Percentiles rank a stretch among this genome's conserved stretches.
Evolutionary conservation across 2,329 filamentous ascomycete species (phyloP).

Genomic region (Magnaporthales sp.): DNA sequence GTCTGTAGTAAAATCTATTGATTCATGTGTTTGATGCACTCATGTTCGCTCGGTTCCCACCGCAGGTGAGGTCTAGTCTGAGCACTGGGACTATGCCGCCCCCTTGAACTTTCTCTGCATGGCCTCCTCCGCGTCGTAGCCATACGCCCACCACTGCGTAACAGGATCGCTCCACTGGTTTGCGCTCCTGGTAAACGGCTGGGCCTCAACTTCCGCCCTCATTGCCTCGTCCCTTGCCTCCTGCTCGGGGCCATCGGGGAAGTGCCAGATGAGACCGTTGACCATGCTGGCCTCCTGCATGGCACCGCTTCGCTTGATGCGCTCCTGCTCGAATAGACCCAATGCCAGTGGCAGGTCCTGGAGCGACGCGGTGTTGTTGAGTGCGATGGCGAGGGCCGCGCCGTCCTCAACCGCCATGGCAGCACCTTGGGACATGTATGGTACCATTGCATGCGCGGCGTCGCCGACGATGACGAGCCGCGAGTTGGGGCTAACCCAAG

Average conservation of each 20-base stretch:
- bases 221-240: slow-evolving; percentile 31
- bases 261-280: slow-evolving; percentile 39
- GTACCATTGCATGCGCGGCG: slow-evolving; percentile 40
- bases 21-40: too few relatives aligned
- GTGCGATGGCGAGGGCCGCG: slow-evolving; percentile 30
- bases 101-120: slow-evolving; percentile 21
- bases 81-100: too few relatives aligned
- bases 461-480: slow-evolving; percentile 38
- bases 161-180: slow-evolving; percentile 40
- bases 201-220: slow-evolving; percentile 27
- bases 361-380: slow-evolving; percentile 18
- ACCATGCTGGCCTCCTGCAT: slow-evolving; percentile 35
- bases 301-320: slow-evolving; percentile 21
- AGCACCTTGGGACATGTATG: slow-evolving; percentile 36
- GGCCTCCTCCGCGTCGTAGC: slow-evolving; percentile 33
- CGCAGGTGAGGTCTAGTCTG: too few relatives aligned
- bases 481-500: slow-evolving; percentile 29
- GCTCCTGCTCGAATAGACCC: slow-evolving; percentile 25
- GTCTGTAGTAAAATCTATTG: too few relatives aligned
- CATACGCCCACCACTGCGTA: slow-evolving; percentile 37
- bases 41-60: too few relatives aligned
- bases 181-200: slow-evolving; percentile 26
- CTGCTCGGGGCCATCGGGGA: slow-evolving; percentile 31
- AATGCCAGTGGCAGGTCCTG: slow-evolving; percentile 23
- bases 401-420: slow-evolving; percentile 42